Conservation (phyloP, 768 basidiomycete species). For the Cystoderma amianthinum region DNA sequence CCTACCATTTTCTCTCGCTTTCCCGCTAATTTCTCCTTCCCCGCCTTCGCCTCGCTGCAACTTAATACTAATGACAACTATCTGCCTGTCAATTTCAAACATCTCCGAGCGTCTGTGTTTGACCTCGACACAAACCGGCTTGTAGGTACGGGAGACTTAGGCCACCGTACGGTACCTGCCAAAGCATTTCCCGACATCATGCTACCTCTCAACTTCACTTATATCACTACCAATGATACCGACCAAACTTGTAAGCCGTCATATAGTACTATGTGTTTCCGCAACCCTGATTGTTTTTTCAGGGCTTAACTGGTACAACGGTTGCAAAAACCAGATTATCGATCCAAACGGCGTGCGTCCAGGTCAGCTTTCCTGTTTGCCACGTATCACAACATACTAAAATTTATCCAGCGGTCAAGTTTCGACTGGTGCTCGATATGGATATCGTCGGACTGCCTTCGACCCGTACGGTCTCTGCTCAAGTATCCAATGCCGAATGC, state of each 20-base stretch:
- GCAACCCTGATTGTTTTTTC: slow-evolving; percentile 2
- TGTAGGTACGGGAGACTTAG: slow-evolving; percentile 64
- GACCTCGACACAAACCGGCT: slow-evolving; percentile 59
- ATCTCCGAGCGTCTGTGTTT: slow-evolving; percentile 60
- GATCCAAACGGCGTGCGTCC: slow-evolving; percentile 46
- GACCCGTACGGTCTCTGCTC: slow-evolving; percentile 44
- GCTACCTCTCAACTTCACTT: slow-evolving; percentile 81
- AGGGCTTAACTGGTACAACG: slow-evolving; percentile 76
- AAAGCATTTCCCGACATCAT: slow-evolving; percentile 57
- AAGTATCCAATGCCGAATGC: slow-evolving; percentile 54
- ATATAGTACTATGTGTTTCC: not conserved
- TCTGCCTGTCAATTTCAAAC: slow-evolving; percentile 68
- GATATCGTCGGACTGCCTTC: slow-evolving; percentile 61
- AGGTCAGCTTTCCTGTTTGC: slow-evolving; percentile 33
- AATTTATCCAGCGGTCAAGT: slow-evolving; percentile 42
- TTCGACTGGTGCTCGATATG: slow-evolving; percentile 62
- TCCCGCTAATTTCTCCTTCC: slow-evolving; percentile 90
- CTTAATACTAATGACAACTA: slow-evolving; percentile 71
- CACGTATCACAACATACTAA: slow-evolving; percentile 10
- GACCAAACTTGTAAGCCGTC: slow-evolving; percentile 71
- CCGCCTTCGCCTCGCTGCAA: slow-evolving; percentile 67
- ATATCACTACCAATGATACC: slow-evolving; percentile 68
- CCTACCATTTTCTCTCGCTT: slow-evolving; percentile 61
- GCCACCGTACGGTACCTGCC: slow-evolving; percentile 54
- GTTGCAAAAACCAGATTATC: slow-evolving; percentile 56